Base-by-base conservation (phyloP, 768 basidiomycete species). In the Phlebiopsis flavidoalba region DNA sequence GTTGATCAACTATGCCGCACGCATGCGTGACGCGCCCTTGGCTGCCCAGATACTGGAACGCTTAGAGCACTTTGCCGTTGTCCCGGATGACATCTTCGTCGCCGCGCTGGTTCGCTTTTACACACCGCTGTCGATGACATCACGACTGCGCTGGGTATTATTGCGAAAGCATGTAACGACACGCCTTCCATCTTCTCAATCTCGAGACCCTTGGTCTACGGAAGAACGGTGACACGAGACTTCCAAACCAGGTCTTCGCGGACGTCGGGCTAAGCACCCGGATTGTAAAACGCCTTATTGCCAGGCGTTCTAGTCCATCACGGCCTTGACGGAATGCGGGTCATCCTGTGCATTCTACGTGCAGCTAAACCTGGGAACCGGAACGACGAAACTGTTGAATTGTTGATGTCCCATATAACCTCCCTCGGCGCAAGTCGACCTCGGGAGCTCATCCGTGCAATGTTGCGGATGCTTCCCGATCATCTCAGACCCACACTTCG, bases 201-300 rank as follows among this genome's bases (percentile, higher is more conserved):
- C 64, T 74, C 2, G 62, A 46, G 24, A 53, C 40, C 57, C 31
- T 75, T 50, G 63, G 46, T 53, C 12, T 17, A 43, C 74, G 45
- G 57, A 45, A 54, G 8, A 15, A 19, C 14, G n/a, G 3, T 14
- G 14, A 43, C 22, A 24, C 19, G 58, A 46, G 11, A 21, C 21
- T n/a, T 5, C 61, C 31, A 47, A 59, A 58, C 24, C 61, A 65
- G 5, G 60, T 63, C 47, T 63, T 57, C 19, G 22, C 61, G 63
- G 49, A 63, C 26, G 58, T 61, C 31, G 56, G 62, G 15, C 65
- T 75, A 22, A 74, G 76, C 24, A 72, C 73, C 56, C 64, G 71
- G 35, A 66, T 89, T 26, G 83, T 89, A 74, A 91, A n/a, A 93
- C 68, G 77, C 83, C 19, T 71, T 88, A 19, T 72, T 91, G 12